Evolutionary conservation across 1,284 basidiomycete genomes (phyloP).

Genomic region (Ceratobasidium papillatum): DNA sequence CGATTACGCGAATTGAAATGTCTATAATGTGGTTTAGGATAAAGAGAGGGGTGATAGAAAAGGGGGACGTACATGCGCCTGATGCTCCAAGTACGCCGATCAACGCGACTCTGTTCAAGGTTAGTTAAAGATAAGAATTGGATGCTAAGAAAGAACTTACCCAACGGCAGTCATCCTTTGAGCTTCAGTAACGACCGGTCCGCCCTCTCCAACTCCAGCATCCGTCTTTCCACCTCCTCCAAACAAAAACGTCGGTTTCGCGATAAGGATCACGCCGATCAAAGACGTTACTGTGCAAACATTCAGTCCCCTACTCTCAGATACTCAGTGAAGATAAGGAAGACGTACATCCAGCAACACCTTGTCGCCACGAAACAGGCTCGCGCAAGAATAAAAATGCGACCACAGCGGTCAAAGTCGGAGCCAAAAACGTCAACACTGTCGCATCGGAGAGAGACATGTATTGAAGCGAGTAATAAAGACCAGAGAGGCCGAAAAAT

Average conservation of each 20-base stretch:
- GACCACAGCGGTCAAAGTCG: constrained; percentile 72
- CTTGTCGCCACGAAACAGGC: constrained; percentile 64
- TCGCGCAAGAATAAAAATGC: constrained; percentile 76
- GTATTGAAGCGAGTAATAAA: constrained; percentile 44
- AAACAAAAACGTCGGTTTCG: constrained; percentile 44
- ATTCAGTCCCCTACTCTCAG: not conserved
- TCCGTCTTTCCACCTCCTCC: constrained; percentile 13
- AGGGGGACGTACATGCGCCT: constrained; percentile 38
- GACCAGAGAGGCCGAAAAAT: constrained; percentile 42
- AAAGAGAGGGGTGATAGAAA: not conserved
- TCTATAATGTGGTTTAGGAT: constrained; percentile 45
- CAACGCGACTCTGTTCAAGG: constrained; percentile 44
- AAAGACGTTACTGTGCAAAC: constrained; percentile 50
- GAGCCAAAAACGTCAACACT: constrained; percentile 56
- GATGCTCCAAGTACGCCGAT: constrained; percentile 47
- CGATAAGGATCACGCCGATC: constrained; percentile 55
- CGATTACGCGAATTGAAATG: constrained; percentile 56
- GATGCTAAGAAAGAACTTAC: constrained; percentile 36
- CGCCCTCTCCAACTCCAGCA: constrained; percentile 11
- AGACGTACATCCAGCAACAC: constrained; percentile 51
- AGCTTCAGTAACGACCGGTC: constrained; percentile 44
- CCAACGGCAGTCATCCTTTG: constrained; percentile 48
- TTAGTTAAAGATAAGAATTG: not conserved
- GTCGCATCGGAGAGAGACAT: constrained; percentile 43
- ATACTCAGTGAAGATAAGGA: constrained; percentile 5